These are phyloP conservation scores for Begonia masoniana DNA, from an alignment of 306 rosid genomes.

Conservation along the genomic window DNA sequence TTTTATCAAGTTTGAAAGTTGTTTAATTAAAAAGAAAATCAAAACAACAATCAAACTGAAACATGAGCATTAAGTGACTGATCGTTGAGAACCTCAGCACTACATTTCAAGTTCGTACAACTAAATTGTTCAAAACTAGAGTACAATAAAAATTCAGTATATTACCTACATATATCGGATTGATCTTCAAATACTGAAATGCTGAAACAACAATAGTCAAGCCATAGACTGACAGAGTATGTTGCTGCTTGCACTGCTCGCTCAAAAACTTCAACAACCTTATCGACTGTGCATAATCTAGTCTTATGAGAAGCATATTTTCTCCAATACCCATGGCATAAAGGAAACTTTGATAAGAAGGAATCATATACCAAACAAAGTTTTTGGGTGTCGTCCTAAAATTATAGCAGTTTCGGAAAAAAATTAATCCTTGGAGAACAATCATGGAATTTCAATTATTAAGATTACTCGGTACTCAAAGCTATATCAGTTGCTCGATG, in stretches of 20 bases:
- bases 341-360: conserved; percentile 65
- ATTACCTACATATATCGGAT: conserved; percentile 68
- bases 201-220: conserved; percentile 63
- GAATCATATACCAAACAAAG: conserved; percentile 46
- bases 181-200: conserved; percentile 66
- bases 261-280: conserved; percentile 72
- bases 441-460: no score
- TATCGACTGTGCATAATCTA: conserved; percentile 38
- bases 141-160: no score
- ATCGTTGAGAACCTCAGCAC: no score
- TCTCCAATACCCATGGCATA: conserved; percentile 90
- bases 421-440: no score
- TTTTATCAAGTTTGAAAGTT: no score
- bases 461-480: no score
- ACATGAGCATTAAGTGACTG: no score
- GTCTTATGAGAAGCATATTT: conserved; percentile 54
- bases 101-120: no score
- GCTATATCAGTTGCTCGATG: no score
- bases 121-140: no score
- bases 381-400: conserved; percentile 57
- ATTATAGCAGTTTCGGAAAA: neutral
- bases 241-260: conserved; percentile 58
- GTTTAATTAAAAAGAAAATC: no score
- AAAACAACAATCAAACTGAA: no score
- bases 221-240: conserved; percentile 58